Conservation (phyloP, 2,329 filamentous ascomycete species). For the Hymenoscyphus linearis region DNA sequence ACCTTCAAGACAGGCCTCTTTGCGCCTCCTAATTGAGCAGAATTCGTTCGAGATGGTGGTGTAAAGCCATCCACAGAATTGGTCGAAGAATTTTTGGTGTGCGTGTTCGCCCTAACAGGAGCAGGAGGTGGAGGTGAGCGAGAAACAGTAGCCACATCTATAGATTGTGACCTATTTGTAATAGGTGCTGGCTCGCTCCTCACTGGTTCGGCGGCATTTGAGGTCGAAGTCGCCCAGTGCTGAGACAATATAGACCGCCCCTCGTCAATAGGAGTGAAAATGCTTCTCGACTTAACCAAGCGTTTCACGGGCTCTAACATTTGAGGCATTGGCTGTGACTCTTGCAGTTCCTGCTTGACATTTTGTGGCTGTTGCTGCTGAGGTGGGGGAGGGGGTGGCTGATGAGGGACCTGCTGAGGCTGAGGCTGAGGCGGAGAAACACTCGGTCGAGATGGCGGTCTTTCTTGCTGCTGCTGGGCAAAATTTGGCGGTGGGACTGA, state of each 20-base stretch:
- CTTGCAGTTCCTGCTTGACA: conserved; percentile 34
- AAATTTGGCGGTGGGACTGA: conserved; percentile 65
- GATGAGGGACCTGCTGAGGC: conserved; percentile 43
- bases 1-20: conserved; percentile 83
- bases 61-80: conserved; percentile 63
- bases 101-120: conserved; percentile 42
- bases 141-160: conserved; percentile 55
- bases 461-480: conserved; percentile 46
- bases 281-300: conserved; percentile 58
- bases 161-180: conserved; percentile 54
- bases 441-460: conserved; percentile 43
- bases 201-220: conserved; percentile 33
- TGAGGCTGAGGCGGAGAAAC: conserved; percentile 57
- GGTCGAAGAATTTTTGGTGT: conserved; percentile 45
- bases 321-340: conserved; percentile 47
- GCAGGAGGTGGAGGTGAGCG: conserved; percentile 45
- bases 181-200: conserved; percentile 25
- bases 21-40: conserved; percentile 58
- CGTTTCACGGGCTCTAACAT: conserved; percentile 45
- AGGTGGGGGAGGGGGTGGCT: conserved; percentile 43
- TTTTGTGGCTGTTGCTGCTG: conserved; percentile 34
- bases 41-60: conserved; percentile 74
- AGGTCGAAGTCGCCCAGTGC: conserved; percentile 66
- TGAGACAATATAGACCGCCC: conserved; percentile 82
- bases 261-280: conserved; percentile 96